Evolutionary conservation across 495 filamentous ascomycete genomes (phyloP), one percentile per base, ranked within the genome.

Genomic region (Xylaria telfairii): DNA sequence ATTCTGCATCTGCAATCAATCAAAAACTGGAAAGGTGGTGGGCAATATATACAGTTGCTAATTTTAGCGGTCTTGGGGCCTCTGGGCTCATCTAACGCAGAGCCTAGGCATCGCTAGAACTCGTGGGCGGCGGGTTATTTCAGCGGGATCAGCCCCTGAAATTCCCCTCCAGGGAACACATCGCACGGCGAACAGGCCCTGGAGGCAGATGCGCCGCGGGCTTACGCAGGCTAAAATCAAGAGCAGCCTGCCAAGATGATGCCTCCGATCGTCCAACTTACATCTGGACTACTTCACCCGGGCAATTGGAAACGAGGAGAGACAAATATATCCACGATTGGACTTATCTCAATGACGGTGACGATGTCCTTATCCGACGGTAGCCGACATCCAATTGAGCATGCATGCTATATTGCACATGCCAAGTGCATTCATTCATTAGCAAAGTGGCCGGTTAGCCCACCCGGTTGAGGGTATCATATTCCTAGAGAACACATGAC

Each of bases 1-100:
- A 65, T 53, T 49, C 19, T 19, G 34, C 10, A 41, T 13, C 49
- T 67, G 65, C 49, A 42, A 9, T 59, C 51, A 57, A 67, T 67
- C 46, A 67, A 67, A 65, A 66, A 41, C 21, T 42, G 47, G 47
- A 66, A 54, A 32, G 64, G 64, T 66, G 34, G 24, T 66, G 34
- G 24, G 65, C 51, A 57, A 59, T 67, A 57, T 57, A 67, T 67
- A 67, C 24, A 44, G 39, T 57, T 67, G 65, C 65, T 67, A 67
- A 67, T 46, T 67, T 57, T 67, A 67, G 65, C 46, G 51, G 49
- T 67, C 26, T 30, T 53, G 17, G 61, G 39, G n/a, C 51, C 26
- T 28, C 53, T 51, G 39, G 56, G 56, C 54, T 51, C 53, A 69
- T 61, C 42, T 56, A 44, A 19, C 12, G 4, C 39, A 66, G 64